Conservation (phyloP, 805 yeast species). For the Suhomyces vadensis region DNA sequence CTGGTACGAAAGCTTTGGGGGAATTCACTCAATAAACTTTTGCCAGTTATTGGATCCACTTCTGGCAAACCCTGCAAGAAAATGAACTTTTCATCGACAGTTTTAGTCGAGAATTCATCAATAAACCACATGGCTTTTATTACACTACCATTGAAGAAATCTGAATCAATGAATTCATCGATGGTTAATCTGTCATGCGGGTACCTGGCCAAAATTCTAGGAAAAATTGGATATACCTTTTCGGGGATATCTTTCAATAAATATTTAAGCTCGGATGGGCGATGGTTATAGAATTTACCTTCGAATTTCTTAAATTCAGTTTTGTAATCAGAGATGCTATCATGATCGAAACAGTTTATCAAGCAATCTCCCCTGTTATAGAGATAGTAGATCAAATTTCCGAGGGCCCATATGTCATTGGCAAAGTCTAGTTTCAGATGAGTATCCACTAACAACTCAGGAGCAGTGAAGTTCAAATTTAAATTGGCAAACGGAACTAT, state of each 20-base stretch:
- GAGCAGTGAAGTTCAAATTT: conserved; percentile 76
- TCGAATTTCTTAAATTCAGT: conserved; percentile 52
- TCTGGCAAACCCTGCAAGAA: conserved; percentile 68
- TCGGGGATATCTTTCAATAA: conserved; percentile 61
- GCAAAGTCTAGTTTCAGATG: conserved; percentile 53
- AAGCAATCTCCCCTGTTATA: conserved; percentile 56
- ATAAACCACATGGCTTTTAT: conserved; percentile 77
- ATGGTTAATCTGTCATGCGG: conserved; percentile 60
- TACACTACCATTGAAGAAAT: conserved; percentile 78
- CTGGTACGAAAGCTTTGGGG: conserved; percentile 53
- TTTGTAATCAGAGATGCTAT: conserved; percentile 61
- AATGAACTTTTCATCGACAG: conserved; percentile 61
- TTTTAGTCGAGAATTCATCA: conserved; percentile 79
- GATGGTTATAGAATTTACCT: conserved; percentile 42
- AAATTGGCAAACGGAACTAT: conserved; percentile 77
- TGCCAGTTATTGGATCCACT: conserved; percentile 15
- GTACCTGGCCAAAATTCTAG: conserved; percentile 55
- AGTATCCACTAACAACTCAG: conserved; percentile 69
- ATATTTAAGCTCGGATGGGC: conserved; percentile 36
- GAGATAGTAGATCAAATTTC: conserved; percentile 69
- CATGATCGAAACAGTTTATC: conserved; percentile 43
- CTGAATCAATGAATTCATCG: conserved; percentile 67
- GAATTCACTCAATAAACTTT: conserved; percentile 29
- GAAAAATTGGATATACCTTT: conserved; percentile 49
- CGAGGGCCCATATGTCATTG: conserved; percentile 84